phyloP scores from a whole-genome alignment of 2,329 filamentous ascomycete genomes.

The Neopestalotiopsis rosae region DNA sequence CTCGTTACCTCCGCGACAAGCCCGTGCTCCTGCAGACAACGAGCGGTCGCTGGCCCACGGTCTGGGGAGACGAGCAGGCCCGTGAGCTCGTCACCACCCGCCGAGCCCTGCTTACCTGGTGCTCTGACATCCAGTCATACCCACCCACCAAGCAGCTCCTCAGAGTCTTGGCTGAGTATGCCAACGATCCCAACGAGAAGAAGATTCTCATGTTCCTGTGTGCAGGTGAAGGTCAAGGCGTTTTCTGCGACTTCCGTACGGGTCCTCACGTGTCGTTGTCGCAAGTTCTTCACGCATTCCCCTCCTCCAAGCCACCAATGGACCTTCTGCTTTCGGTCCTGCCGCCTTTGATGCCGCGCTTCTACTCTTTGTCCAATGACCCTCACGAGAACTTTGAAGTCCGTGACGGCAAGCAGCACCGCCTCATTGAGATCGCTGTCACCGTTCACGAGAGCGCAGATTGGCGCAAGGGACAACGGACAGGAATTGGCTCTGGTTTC shows the following conservation, averaged over 20 bases:
- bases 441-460: slow-evolving; percentile 87
- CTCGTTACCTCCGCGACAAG: slow-evolving; percentile 83
- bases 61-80: slow-evolving; percentile 91
- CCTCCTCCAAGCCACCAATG: slow-evolving; percentile 86
- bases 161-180: slow-evolving; percentile 84
- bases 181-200: slow-evolving; percentile 80
- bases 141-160: slow-evolving; percentile 88
- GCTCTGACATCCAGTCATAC: slow-evolving; percentile 90
- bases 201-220: slow-evolving; percentile 87
- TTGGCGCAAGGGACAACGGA: slow-evolving; percentile 75
- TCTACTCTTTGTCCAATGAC: slow-evolving; percentile 97
- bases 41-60: slow-evolving; percentile 90
- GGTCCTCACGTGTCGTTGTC: slow-evolving; percentile 84
- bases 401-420: slow-evolving; percentile 72
- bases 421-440: slow-evolving; percentile 94
- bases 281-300: slow-evolving; percentile 90
- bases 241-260: slow-evolving; percentile 93
- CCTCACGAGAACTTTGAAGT: slow-evolving; percentile 77
- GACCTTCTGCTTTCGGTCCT: slow-evolving; percentile 81
- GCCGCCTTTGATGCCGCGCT: slow-evolving; percentile 92
- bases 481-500: slow-evolving; percentile 90
- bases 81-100: slow-evolving; percentile 89
- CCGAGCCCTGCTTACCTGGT: slow-evolving; percentile 93
- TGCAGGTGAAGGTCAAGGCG: slow-evolving; percentile 87
- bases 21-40: slow-evolving; percentile 79